phyloP scores from a whole-genome alignment of 371 early-diverging fungal species.

The Paraphysoderma sedebokerense region DNA sequence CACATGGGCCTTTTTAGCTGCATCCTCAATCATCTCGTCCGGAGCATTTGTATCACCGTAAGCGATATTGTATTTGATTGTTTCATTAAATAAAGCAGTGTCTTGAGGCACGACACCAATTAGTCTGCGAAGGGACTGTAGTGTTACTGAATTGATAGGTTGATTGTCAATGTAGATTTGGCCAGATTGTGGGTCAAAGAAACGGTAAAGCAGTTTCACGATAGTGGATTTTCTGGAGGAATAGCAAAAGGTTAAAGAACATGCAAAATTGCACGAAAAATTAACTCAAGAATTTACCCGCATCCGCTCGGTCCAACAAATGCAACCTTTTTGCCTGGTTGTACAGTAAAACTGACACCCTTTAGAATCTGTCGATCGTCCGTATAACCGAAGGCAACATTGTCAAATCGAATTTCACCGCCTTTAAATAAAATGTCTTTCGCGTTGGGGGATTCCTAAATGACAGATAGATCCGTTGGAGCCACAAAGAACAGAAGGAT shows the following conservation, averaged over 20 bases:
- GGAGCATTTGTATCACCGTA: constrained; percentile 38
- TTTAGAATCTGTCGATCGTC: constrained; percentile 52
- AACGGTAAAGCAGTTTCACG: constrained; percentile 59
- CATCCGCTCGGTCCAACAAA: constrained; percentile 94
- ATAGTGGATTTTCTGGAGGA: constrained; percentile 46
- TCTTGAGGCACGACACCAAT: constrained; percentile 70
- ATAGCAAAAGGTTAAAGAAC: not conserved
- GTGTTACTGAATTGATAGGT: constrained; percentile 41
- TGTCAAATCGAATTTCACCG: constrained; percentile 60
- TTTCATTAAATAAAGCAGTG: constrained; percentile 45
- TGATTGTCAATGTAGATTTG: constrained; percentile 60
- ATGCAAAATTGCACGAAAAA: no score
- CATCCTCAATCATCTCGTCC: constrained; percentile 30
- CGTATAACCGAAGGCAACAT: constrained; percentile 76
- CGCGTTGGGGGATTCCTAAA: constrained; percentile 35
- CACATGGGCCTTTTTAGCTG: constrained; percentile 39
- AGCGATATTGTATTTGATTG: constrained; percentile 48
- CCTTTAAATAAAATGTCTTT: constrained; percentile 28
- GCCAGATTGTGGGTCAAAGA: constrained; percentile 64
- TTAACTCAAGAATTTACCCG: no score
- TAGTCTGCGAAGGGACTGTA: constrained; percentile 47
- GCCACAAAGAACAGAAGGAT: not conserved
- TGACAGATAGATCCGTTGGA: not conserved
- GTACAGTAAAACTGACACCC: constrained; percentile 60
- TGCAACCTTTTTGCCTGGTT: constrained; percentile 75